Conservation (phyloP, 2,329 filamentous ascomycete species). For the Monosporascus sp. region DNA sequence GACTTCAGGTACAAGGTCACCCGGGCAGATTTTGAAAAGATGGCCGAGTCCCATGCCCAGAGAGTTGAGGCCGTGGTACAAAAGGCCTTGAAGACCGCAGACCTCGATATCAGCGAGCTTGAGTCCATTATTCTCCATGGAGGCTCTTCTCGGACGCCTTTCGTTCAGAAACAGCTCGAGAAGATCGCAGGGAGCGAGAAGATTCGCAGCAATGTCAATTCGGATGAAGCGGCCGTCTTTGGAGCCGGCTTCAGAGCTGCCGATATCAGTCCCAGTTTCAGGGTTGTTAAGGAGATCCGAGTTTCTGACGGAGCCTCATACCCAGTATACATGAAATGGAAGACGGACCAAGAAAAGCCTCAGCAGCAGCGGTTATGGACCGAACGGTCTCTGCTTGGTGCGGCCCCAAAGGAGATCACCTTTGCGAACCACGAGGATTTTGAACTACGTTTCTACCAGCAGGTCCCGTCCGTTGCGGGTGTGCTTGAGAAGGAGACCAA, state of each 20-base stretch:
- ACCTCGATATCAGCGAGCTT: conserved; percentile 68
- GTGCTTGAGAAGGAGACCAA: conserved; percentile 56
- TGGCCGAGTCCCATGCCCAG: conserved; percentile 62
- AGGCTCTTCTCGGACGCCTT: conserved; percentile 83
- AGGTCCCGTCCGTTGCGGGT: conserved; percentile 45
- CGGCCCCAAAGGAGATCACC: conserved; percentile 74
- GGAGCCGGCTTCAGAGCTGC: conserved; percentile 93
- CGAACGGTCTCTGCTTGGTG: conserved; percentile 67
- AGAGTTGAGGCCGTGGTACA: conserved; percentile 66
- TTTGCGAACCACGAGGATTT: conserved; percentile 83
- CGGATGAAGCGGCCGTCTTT: conserved; percentile 93
- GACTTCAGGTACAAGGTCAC: conserved; percentile 90
- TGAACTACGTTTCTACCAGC: conserved; percentile 72
- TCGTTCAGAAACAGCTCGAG: conserved; percentile 87
- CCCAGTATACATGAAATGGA: conserved; percentile 70
- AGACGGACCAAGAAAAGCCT: conserved; percentile 60
- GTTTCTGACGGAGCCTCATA: conserved; percentile 74
- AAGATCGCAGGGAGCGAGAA: conserved; percentile 69
- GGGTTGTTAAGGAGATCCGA: conserved; percentile 95
- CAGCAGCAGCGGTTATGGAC: conserved; percentile 81
- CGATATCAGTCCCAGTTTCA: conserved; percentile 87
- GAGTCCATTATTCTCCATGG: conserved; percentile 92
- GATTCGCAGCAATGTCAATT: conserved; percentile 90
- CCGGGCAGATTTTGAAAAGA: conserved; percentile 73
- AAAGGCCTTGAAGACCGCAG: conserved; percentile 68